phyloP scores from a whole-genome alignment of 2,329 filamentous ascomycete genomes.

The Helminthosporium solani region DNA sequence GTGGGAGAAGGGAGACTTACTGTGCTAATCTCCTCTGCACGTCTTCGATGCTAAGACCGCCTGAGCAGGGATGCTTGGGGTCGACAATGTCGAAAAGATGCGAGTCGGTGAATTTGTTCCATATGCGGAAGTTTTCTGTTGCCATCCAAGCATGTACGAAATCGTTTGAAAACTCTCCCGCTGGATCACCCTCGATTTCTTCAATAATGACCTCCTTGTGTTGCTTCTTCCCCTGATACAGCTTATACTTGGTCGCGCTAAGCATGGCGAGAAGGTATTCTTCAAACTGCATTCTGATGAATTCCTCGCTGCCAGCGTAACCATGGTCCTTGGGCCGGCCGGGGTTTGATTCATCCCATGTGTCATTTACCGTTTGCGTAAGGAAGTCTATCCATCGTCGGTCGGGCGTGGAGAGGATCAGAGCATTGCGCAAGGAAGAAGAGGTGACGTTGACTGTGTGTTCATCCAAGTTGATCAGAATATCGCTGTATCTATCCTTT shows the following conservation, averaged over 20 bases:
- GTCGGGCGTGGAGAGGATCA: conserved; percentile 81
- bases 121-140: conserved; percentile 90
- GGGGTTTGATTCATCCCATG: conserved; percentile 91
- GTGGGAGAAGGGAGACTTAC: conserved; percentile 25
- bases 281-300: conserved; percentile 95
- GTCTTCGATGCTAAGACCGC: conserved; percentile 89
- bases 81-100: conserved; percentile 94
- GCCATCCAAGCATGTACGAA: conserved; percentile 85
- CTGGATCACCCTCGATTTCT: conserved; percentile 76
- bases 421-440: conserved; percentile 70
- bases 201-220: conserved; percentile 62
- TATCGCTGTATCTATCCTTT: conserved; percentile 92
- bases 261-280: conserved; percentile 91
- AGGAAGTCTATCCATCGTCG: conserved; percentile 96
- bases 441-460: conserved; percentile 82
- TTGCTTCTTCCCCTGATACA: conserved; percentile 47
- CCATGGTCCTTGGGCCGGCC: conserved; percentile 89
- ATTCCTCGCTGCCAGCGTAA: conserved; percentile 94
- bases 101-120: conserved; percentile 70
- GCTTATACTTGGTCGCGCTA: conserved; percentile 83
- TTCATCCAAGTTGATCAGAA: conserved; percentile 94
- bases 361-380: conserved; percentile 89
- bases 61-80: conserved; percentile 88
- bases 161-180: conserved; percentile 76
- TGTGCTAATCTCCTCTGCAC: conserved; percentile 86